phyloP scores from a whole-genome alignment of 75 land plant genomes.

The Pseudotsuga menziesii region DNA sequence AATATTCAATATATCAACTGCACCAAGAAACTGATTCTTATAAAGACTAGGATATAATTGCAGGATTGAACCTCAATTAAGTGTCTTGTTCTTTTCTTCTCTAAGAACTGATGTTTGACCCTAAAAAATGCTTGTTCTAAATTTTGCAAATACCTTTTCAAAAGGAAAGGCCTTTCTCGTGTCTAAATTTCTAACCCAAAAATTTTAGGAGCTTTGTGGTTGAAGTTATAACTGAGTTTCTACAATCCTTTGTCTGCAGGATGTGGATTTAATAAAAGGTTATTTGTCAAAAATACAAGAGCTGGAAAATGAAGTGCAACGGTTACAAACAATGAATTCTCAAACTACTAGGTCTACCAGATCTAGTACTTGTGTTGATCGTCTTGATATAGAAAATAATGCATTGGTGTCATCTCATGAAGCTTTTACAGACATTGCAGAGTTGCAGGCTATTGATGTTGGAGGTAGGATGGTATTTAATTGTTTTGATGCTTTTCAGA shows the following conservation, averaged over 20 bases:
- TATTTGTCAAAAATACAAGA: constrained; percentile 59
- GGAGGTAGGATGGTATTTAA: constrained; percentile 2
- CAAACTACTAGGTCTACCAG: constrained; percentile 11
- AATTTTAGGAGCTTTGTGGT: too few relatives aligned
- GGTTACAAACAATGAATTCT: constrained; percentile 4
- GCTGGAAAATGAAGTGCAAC: constrained; percentile 51
- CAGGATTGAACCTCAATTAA: too few relatives aligned
- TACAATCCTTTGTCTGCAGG: constrained; percentile 21
- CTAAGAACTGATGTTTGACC: too few relatives aligned
- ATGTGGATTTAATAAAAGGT: constrained; percentile 36
- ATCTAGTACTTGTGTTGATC: constrained; percentile 15
- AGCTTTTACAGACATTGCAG: not conserved
- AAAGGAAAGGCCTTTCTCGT: too few relatives aligned
- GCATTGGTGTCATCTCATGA: constrained; percentile 7
- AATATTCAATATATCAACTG: too few relatives aligned
- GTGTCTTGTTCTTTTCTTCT: too few relatives aligned
- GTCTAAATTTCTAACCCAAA: too few relatives aligned
- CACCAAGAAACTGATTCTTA: too few relatives aligned
- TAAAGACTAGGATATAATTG: too few relatives aligned
- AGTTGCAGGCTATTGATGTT: constrained; percentile 4
- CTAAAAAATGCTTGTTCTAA: too few relatives aligned
- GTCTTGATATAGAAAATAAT: constrained; percentile 38
- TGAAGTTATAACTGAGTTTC: too few relatives aligned
- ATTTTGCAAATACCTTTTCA: too few relatives aligned
- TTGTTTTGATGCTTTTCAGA: not conserved